phyloP scores from a whole-genome alignment of 305 asterid species.

The Caryopteris hybrid region DNA sequence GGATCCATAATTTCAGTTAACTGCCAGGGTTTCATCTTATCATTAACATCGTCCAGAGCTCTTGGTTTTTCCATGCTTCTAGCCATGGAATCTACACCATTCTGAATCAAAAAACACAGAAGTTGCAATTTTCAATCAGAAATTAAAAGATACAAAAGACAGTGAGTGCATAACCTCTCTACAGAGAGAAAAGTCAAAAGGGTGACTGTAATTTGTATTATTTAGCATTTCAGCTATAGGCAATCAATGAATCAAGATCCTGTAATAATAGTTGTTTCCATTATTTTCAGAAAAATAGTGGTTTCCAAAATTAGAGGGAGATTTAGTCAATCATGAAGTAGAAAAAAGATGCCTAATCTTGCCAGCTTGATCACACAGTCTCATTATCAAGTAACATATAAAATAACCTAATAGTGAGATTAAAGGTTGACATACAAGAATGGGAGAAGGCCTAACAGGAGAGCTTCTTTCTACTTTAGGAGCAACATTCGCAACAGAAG shows the following conservation, averaged over 20 bases:
- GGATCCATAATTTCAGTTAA: slow-evolving; percentile 84
- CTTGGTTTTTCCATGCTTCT: slow-evolving; percentile 90
- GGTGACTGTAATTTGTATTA: not conserved
- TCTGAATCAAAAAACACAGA: slow-evolving; percentile 47
- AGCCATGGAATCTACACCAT: slow-evolving; percentile 78
- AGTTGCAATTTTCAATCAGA: slow-evolving; percentile 7
- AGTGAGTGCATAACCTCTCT: not conserved
- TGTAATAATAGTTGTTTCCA: not conserved
- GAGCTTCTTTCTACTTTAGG: slow-evolving; percentile 98
- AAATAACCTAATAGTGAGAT: slow-evolving; percentile 4
- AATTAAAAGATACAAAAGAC: not conserved
- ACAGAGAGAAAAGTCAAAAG: too few relatives aligned
- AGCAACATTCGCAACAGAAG: slow-evolving; percentile 70
- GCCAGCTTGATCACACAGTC: slow-evolving; percentile 8
- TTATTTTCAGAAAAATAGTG: not conserved
- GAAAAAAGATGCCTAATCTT: not conserved
- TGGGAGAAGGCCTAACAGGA: slow-evolving; percentile 89
- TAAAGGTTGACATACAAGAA: slow-evolving; percentile 55
- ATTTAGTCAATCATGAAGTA: not conserved
- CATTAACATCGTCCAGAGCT: slow-evolving; percentile 64
- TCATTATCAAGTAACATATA: slow-evolving; percentile 6
- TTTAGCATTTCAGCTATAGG: not conserved
- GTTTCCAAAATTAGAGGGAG: not conserved
- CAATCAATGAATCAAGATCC: not conserved
- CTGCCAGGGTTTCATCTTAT: slow-evolving; percentile 85